Base-by-base conservation (phyloP, 352 stramenopile genomes). In the Globisporangium acanthophoron region DNA sequence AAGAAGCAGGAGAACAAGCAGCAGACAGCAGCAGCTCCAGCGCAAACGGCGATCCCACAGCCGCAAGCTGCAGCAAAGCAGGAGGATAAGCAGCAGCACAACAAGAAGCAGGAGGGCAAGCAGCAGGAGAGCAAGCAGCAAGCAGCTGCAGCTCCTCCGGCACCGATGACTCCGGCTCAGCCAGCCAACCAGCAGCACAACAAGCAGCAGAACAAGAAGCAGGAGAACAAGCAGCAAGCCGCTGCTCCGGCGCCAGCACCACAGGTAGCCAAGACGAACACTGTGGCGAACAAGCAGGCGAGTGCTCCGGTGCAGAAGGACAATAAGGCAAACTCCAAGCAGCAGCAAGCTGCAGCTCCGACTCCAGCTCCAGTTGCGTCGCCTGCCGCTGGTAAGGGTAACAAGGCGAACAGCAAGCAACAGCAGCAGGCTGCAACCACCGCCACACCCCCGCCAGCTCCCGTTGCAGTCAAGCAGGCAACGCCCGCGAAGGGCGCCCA, bases 351-450 rank as follows among this genome's bases (percentile, higher is more conserved):
- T 35, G 37, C 39, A 6, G 39, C 39, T 54, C 8, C 37, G 15
- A 37, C 41, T 51, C 27, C 21, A 47, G 52, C 40, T 48, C 31
- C 31, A 9, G 31, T 18, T 44, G 12, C 39, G 5, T 9, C 11
- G 39, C 39, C 39, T 44, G 12, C 39, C 5, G 43, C 29, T 37
- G 54, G 29, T 8, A 59, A 59, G 24, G 45, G 43, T 29, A 60
- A 60, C 31, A 60, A 60, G n/a, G 54, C 13, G 21, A 40, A 47
- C 21, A 46, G 48, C 44, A 61, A 61, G 55, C 31, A 61, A 11
- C 9, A 35, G 9, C 29, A 54, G 6, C 16, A 47, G 33, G 5
- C 33, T 24, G 21, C 29, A 43, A 12, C 37, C 41, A 27, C 39
- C 21, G 33, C 55, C 24, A 20, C 46, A 0, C 55, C 55, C 16